These are phyloP conservation scores for Scheffersomyces stambukii DNA, from an alignment of 1,139 yeast genomes.

Conservation along the genomic window DNA sequence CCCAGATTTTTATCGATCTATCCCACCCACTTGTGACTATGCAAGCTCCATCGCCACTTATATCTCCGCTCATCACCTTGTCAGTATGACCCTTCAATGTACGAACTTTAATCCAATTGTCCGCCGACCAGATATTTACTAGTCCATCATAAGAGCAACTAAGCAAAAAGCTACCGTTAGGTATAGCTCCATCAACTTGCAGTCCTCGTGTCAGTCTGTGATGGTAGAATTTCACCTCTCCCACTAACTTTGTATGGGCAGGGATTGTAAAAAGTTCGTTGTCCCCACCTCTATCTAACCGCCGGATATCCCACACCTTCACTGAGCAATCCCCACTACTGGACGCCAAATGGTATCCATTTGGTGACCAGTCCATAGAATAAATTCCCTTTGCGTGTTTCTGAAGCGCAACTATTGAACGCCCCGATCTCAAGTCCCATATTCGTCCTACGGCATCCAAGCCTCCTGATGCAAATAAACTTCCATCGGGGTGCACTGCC, in stretches of 20 bases:
- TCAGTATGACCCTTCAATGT: slow-evolving; percentile 63
- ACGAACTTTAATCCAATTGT: slow-evolving; percentile 62
- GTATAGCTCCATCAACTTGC: slow-evolving; percentile 10
- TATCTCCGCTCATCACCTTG: slow-evolving; percentile 70
- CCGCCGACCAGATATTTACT: slow-evolving; percentile 64
- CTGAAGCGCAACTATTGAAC: slow-evolving; percentile 51
- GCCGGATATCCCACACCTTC: slow-evolving; percentile 83
- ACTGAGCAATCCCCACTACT: slow-evolving; percentile 83
- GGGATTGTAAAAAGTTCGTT: slow-evolving; percentile 53
- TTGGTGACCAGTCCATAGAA: slow-evolving; percentile 68
- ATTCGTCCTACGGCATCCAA: slow-evolving; percentile 68
- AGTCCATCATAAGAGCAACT: slow-evolving; percentile 71
- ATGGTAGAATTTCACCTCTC: slow-evolving; percentile 57
- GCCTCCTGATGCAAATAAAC: slow-evolving; percentile 74
- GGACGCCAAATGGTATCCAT: slow-evolving; percentile 73
- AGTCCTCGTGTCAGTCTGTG: slow-evolving; percentile 22
- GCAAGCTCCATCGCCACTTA: slow-evolving; percentile 34
- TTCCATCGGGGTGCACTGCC: slow-evolving; percentile 73
- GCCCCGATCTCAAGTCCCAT: slow-evolving; percentile 89
- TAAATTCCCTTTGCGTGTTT: slow-evolving; percentile 75
- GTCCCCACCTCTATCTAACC: slow-evolving; percentile 19
- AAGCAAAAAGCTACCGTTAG: slow-evolving; percentile 47
- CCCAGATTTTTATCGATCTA: slow-evolving; percentile 66
- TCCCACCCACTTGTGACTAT: slow-evolving; percentile 83
- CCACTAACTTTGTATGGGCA: slow-evolving; percentile 72